Base-by-base conservation (phyloP, 2,329 filamentous ascomycete species). In the Scedosporium aurantiacum region DNA sequence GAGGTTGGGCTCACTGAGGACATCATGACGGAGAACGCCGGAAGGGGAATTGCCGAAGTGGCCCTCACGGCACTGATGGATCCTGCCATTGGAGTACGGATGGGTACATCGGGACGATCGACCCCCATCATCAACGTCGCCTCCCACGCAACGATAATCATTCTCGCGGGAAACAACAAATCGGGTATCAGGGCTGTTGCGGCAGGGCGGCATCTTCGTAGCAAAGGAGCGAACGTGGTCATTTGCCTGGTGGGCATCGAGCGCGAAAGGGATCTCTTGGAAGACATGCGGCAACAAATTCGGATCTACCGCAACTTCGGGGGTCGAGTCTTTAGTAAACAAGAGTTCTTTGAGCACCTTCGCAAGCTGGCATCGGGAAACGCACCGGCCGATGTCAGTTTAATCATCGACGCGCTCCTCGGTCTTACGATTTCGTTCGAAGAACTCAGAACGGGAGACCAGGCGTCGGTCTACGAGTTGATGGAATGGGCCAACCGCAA, bases 91-190 rank as follows among this genome's bases (percentile, higher is more conserved):
- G 84, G 76, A 72, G 79, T 80, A 56, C 82, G 76, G 10, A 72
- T 80, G 21, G 77, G 76, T 56, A 79, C 70, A 57, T 77, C 70
- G 7, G 70, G 68, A 52, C 66, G 68, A 1, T 69, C 70, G 4
- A 62, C 62, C 6, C 66, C 68, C 21, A 70, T 71, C 18, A 66
- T 63, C 14, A 63, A 65, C 68, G 7, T 67, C 66, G 41, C 62
- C 70, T 47, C 70, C 63, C 63, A 72, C 52, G 72, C 73, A 4
- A 78, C 79, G 0, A 76, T 85, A 37, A 85, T 96, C 23, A 84
- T 97, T 5, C 79, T 97, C n/a, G 92, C 90, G 0, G 93, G 94
- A n/a, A 97, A 97, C 72, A 93, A 96, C 73, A 91, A 91, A 66
- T 91, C 88, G 0, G 92, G 93, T 45, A 87, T 90, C 43, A 83